Conservation (phyloP, 2,329 filamentous ascomycete genomes). For the Ceratocystis smalleyi region DNA sequence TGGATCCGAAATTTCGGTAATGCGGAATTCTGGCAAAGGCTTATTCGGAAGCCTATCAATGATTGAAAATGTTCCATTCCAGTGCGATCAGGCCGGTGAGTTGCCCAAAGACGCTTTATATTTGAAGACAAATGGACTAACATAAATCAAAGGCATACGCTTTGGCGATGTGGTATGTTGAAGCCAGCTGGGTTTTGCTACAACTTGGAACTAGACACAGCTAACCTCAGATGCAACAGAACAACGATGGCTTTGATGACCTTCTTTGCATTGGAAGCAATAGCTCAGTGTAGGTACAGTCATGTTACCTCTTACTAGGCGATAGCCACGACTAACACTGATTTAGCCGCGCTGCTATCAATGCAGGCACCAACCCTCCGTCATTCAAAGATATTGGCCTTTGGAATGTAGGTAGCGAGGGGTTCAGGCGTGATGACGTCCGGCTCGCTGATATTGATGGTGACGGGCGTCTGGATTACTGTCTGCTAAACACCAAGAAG, state of each 20-base stretch:
- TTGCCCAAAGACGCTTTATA: not conserved
- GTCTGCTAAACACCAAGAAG: slow-evolving; percentile 14
- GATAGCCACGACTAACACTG: not conserved
- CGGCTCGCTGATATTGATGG: slow-evolving; percentile 24
- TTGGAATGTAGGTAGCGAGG: slow-evolving; percentile 7
- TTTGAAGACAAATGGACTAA: not conserved
- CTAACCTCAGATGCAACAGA: not conserved
- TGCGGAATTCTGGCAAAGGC: not conserved
- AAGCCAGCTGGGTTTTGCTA: no score
- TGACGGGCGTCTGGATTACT: slow-evolving; percentile 26
- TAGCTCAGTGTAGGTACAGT: slow-evolving; percentile 16
- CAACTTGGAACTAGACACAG: not conserved
- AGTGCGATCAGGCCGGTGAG: slow-evolving; percentile 9
- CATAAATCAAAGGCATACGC: not conserved
- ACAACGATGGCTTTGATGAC: slow-evolving; percentile 22
- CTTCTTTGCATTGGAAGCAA: slow-evolving; percentile 22
- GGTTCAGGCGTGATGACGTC: slow-evolving; percentile 19
- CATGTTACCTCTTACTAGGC: not conserved
- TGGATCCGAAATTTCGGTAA: not conserved
- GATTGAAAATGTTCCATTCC: not conserved
- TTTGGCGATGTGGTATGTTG: slow-evolving; percentile 14
- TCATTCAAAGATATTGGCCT: slow-evolving; percentile 12
- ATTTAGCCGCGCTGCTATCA: slow-evolving; percentile 13
- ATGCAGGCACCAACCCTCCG: slow-evolving; percentile 8
- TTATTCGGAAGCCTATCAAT: not conserved